Evolutionary conservation across 192 early-diverging fungal genomes (phyloP).

Genomic region (Gigaspora rosea): DNA sequence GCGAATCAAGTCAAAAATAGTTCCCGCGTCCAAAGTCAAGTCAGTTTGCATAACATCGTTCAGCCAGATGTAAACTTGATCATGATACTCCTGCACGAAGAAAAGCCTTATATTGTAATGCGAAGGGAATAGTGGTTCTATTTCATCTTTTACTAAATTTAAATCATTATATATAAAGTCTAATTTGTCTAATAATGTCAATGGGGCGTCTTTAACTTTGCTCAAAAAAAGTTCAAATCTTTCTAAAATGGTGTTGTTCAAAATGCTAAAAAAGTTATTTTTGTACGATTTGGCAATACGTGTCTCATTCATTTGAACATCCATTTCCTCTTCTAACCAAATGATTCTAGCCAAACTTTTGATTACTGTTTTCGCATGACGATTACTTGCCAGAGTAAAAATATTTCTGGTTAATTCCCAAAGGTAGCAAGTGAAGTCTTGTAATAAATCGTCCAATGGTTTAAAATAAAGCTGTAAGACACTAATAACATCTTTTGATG

Average conservation of each 20-base stretch:
- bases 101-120: slow-evolving; percentile 78
- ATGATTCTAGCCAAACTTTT: slow-evolving; percentile 91
- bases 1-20: slow-evolving; percentile 79
- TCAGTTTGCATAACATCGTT: slow-evolving; percentile 68
- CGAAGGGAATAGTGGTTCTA: slow-evolving; percentile 81
- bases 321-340: slow-evolving; percentile 80
- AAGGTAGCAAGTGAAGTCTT: slow-evolving; percentile 84
- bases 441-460: slow-evolving; percentile 73
- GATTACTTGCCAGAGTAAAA: slow-evolving; percentile 63
- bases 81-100: slow-evolving; percentile 94
- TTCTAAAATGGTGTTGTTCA: slow-evolving; percentile 65
- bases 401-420: slow-evolving; percentile 81
- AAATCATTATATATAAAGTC: slow-evolving; percentile 91
- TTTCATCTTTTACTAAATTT: slow-evolving; percentile 81
- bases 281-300: slow-evolving; percentile 52
- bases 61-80: slow-evolving; percentile 78
- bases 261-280: slow-evolving; percentile 72
- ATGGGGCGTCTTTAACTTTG: slow-evolving; percentile 51
- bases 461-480: slow-evolving; percentile 87
- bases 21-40: slow-evolving; percentile 69
- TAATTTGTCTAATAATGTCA: slow-evolving; percentile 60
- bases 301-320: slow-evolving; percentile 49
- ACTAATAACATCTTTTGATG: slow-evolving; percentile 73
- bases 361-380: slow-evolving; percentile 63
- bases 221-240: slow-evolving; percentile 66